phyloP scores from a whole-genome alignment of 2,329 filamentous ascomycete genomes.

The Penicillium sp. region DNA sequence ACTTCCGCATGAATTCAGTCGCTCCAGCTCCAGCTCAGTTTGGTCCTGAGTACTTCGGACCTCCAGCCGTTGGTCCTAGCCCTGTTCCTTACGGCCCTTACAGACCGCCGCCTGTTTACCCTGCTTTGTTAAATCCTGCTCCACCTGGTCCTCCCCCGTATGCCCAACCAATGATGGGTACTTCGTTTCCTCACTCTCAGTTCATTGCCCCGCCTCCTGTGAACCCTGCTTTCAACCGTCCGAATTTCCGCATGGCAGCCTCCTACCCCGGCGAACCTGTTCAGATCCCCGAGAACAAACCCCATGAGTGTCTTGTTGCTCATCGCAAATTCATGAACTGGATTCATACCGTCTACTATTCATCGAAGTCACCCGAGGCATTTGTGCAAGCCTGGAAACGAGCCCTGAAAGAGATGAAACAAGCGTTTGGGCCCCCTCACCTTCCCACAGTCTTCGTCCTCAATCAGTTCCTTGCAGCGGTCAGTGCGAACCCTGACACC shows the following conservation, averaged over 20 bases:
- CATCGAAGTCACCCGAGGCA: neutral
- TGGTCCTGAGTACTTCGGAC: neutral
- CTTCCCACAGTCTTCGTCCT: neutral
- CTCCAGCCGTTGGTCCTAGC: neutral
- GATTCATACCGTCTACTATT: neutral
- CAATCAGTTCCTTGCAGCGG: neutral
- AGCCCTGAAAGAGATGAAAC: neutral
- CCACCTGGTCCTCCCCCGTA: neutral
- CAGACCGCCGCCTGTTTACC: neutral
- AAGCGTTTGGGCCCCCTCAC: neutral
- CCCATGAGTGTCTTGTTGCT: neutral
- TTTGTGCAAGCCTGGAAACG: neutral
- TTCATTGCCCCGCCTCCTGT: neutral
- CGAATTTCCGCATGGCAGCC: neutral
- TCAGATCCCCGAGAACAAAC: neutral
- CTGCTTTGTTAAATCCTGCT: neutral
- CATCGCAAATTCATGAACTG: neutral
- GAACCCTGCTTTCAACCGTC: neutral
- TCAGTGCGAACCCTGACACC: neutral
- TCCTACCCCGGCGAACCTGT: neutral
- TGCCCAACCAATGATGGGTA: neutral
- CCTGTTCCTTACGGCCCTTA: neutral
- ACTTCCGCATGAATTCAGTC: neutral
- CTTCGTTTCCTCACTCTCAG: neutral
- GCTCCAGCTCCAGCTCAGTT: neutral